Evolutionary conservation across 257 asterid species (phyloP).

Genomic region (Craterostigma plantagineum): DNA sequence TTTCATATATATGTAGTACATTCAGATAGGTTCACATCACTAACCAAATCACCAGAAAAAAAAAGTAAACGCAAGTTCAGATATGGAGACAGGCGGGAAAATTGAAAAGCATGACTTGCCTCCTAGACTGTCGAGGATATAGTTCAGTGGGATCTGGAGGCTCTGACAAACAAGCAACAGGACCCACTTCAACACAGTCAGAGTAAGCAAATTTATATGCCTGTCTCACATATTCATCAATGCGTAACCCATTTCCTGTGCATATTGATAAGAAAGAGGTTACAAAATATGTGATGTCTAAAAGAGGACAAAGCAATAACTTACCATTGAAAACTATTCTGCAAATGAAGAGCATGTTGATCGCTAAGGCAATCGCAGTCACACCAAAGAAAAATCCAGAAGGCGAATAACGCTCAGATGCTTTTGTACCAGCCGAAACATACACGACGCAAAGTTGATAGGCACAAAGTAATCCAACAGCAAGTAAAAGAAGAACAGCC

Average conservation of each 20-base stretch:
- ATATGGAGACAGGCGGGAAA: slow-evolving; percentile 4
- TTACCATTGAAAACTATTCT: slow-evolving; percentile 96
- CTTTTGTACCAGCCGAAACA: slow-evolving; percentile 83
- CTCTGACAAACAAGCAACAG: slow-evolving; percentile 83
- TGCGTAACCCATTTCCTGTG: slow-evolving; percentile 85
- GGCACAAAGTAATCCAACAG: slow-evolving; percentile 96
- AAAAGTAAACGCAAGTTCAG: background rate
- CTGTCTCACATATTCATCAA: slow-evolving; percentile 93
- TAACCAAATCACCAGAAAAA: background rate
- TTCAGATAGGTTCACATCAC: background rate
- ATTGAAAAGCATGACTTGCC: slow-evolving; percentile 28
- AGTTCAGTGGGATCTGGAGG: slow-evolving; percentile 97
- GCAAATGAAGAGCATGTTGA: slow-evolving; percentile 97
- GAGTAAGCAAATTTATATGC: slow-evolving; percentile 94
- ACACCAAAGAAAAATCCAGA: slow-evolving; percentile 99
- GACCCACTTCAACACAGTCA: slow-evolving; percentile 97
- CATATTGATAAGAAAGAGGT: slow-evolving; percentile 12
- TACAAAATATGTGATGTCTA: slow-evolving; percentile 6
- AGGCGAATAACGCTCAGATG: slow-evolving; percentile 94
- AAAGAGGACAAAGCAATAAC: slow-evolving; percentile 10
- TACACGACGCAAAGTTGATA: slow-evolving; percentile 98
- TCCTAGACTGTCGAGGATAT: slow-evolving; percentile 85
- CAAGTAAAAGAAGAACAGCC: slow-evolving; percentile 88
- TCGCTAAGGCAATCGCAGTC: slow-evolving; percentile 91
- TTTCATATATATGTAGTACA: background rate